Evolutionary conservation across 495 filamentous ascomycete species (phyloP).

Genomic region (Daldinia vernicosa): DNA sequence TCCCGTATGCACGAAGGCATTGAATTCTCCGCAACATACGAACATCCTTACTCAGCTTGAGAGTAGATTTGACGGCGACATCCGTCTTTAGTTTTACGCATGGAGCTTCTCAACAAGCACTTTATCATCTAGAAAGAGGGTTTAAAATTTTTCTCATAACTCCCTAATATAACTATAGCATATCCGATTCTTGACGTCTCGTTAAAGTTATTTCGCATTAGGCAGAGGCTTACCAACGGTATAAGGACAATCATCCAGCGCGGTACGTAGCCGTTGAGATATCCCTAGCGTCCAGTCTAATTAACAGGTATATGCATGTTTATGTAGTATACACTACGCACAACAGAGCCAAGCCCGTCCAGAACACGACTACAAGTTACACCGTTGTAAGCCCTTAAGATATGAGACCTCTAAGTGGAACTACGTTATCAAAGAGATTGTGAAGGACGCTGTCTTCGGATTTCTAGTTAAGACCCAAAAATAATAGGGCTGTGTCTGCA

Average conservation of each 20-base stretch:
- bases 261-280: constrained; percentile 28
- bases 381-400: constrained; percentile 12
- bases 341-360: constrained; percentile 3
- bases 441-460: neutral
- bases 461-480: neutral
- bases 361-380: constrained; percentile 15
- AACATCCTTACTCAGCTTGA: neutral
- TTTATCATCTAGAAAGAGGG: neutral
- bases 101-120: neutral
- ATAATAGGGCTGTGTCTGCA: constrained; percentile 4
- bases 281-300: constrained; percentile 28
- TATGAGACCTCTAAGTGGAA: constrained; percentile 1
- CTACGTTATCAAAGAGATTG: constrained; percentile 4
- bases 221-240: constrained; percentile 9
- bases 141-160: neutral
- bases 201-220: constrained; percentile 26
- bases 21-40: neutral
- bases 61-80: neutral
- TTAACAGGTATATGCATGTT: neutral
- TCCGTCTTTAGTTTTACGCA: neutral
- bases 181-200: constrained; percentile 9
- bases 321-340: constrained; percentile 4
- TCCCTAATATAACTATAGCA: neutral
- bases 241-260: constrained; percentile 14
- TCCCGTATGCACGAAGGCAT: constrained; percentile 14